Evolutionary conservation across 2,329 filamentous ascomycete genomes (phyloP), one percentile per base, ranked within the genome.

Genomic region (Hymenoscyphus repandus): DNA sequence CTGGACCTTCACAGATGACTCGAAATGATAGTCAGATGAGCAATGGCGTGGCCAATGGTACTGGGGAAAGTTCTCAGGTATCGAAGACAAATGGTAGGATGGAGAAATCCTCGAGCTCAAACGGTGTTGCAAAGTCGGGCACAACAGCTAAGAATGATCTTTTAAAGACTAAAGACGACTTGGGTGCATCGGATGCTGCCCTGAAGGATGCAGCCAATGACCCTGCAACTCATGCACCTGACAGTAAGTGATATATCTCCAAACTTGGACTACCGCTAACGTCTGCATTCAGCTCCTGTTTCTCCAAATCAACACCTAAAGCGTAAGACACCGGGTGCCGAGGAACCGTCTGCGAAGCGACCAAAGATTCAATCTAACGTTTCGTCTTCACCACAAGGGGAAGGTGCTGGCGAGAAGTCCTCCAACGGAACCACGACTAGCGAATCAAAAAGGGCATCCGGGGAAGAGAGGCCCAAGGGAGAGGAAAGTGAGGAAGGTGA

Each of bases 121-220:
- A 40, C 30, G 48, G 41, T 12, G n/a, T 36, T 11, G 34, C 31
- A 6, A 49, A 41, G 15, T 30, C 37, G 7, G 31, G 33, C 20
- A 33, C 44, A 38, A 11, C n/a, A 2, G 33, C 42, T 12, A 31
- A 49, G 15, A 22, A 20, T 39, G 43, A 27, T 47, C 7, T n/a
- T n/a, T 42, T 40, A 45, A 20, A 43, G 15, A 20, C 36, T 40
- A 20, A n/a, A 33, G 38, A 44, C 9, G 17, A 12, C 12, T 34
- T 45, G 7, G 30, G 31, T n/a, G 32, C 34, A 17, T 38, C 22
- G 11, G 34, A 37, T n/a, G 42, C 44, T 11, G 34, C 45, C 11
- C 44, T 64, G 3, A 64, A 64, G 50, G 56, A 53, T 34, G 54
- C 46, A 3, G 62, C 62, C 6, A 64, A 64, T 39, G 55, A 62